Evolutionary conservation across 805 yeast genomes (phyloP), one percentile per base, ranked within the genome.

Genomic region (Candida xyloterini): DNA sequence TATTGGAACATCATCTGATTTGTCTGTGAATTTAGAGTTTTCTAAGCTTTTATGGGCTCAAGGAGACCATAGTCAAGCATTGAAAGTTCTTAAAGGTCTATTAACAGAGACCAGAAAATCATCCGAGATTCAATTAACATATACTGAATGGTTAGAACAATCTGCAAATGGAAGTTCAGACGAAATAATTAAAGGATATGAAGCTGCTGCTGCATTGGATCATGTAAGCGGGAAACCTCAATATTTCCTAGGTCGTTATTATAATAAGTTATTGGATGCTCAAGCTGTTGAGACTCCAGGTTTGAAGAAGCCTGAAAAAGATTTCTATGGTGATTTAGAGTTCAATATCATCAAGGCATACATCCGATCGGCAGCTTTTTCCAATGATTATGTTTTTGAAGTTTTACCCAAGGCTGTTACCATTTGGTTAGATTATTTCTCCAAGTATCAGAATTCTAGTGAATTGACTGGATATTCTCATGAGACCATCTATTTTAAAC

Each of bases 321-420:
- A 64, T 29, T 53, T 60, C 20, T 58, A 69, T 38, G 86, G 86
- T 0, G 67, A 65, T 7, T 67, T 74, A 44, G 85, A 84, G 46
- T 67, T 64, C 15, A 70, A 69, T 14, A 75, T 82, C 26, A 74
- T 85, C 7, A 57, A 69, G 7, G 66, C 73, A 28, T 84, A 82
- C 52, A 62, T 79, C 23, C 69, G 74, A 23, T 77, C 91, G 0
- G 69, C 86, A 18, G 70, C 72, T 8, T 67, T 70, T 28, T 88
- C 93, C 1, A 71, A 80, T 3, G 71, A 76, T 26, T 83, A 79
- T 53, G 73, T 86, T 2, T 79, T 79, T 55, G 97, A 93, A 61
- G 83, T 91, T 0, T 65, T 93, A 15, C 98, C 99, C 0, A 89
- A 88, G 53, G 75, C 87, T n/a, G 73, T 90, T 5, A 88, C 96